Conservation (phyloP, 202 grass and related monocot genomes). For the Carex arenaria region DNA sequence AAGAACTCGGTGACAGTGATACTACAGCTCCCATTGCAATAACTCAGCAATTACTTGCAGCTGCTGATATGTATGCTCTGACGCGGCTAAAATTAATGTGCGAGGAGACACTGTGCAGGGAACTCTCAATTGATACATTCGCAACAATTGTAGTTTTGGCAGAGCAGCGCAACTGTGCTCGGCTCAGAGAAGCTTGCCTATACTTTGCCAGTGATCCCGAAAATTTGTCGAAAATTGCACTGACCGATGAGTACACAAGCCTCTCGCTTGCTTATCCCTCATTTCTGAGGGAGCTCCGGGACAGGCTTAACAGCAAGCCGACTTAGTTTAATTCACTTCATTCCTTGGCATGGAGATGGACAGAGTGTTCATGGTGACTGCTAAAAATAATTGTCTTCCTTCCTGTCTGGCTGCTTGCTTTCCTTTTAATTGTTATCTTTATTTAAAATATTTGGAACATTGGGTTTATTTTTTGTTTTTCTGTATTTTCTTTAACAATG, state of each 20-base stretch:
- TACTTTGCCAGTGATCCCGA: slow-evolving; percentile 2
- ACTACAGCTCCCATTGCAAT: background rate
- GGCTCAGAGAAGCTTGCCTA: slow-evolving; percentile 26
- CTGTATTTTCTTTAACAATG: no score
- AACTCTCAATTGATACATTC: background rate
- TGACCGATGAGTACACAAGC: background rate
- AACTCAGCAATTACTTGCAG: slow-evolving; percentile 19
- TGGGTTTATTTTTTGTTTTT: no score
- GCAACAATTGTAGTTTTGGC: slow-evolving; percentile 5
- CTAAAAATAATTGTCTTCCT: background rate
- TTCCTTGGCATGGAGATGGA: background rate
- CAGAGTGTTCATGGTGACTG: background rate
- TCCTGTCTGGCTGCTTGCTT: background rate
- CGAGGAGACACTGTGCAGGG: slow-evolving; percentile 11
- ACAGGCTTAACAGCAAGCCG: background rate
- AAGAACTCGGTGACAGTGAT: background rate
- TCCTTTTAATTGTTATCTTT: background rate
- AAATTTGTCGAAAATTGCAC: slow-evolving; percentile 3
- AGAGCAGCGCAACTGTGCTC: slow-evolving; percentile 21
- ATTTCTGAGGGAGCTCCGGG: background rate
- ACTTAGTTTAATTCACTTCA: background rate
- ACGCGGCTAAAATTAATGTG: slow-evolving; percentile 32
- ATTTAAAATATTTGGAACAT: no score
- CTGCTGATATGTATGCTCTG: slow-evolving; percentile 17
- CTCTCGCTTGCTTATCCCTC: slow-evolving; percentile 17